A percentile compares a stretch with the other conserved stretches of the same genome.
Conservation (phyloP, 1,284 basidiomycete species). For the Waitea zeae region DNA sequence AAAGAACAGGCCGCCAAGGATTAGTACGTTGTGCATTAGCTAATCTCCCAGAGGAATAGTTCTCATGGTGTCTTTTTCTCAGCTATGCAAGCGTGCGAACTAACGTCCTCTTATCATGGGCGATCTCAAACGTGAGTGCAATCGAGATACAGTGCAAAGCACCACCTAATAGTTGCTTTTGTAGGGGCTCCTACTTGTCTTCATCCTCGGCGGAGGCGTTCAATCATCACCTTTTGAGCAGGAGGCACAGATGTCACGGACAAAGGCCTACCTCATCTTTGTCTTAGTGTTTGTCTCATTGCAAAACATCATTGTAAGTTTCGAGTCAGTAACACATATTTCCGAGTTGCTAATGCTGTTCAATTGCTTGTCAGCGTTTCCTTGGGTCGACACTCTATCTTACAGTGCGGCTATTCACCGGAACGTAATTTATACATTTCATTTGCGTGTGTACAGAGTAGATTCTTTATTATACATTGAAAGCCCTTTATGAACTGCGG, state of each 20-base stretch:
- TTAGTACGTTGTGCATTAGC: constrained; percentile 18
- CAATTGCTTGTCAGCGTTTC: constrained; percentile 26
- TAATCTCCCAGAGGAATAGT: not conserved
- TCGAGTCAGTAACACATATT: not conserved
- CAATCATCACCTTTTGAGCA: constrained; percentile 46
- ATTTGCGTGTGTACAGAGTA: too few species aligned
- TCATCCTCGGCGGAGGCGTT: constrained; percentile 55
- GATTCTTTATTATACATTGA: too few species aligned
- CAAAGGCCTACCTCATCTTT: constrained; percentile 64
- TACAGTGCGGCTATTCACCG: constrained; percentile 41
- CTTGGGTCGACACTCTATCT: constrained; percentile 47
- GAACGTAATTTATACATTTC: constrained; percentile 15
- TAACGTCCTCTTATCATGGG: constrained; percentile 77
- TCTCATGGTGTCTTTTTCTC: too few species aligned
- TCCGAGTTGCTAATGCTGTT: constrained; percentile 6
- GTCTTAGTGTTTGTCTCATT: constrained; percentile 68
- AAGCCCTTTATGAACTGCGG: too few species aligned
- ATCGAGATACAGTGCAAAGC: too few species aligned
- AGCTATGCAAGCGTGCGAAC: constrained; percentile 77
- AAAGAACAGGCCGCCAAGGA: constrained; percentile 69
- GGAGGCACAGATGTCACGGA: constrained; percentile 31
- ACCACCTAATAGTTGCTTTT: too few species aligned
- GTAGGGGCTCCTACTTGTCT: constrained; percentile 60
- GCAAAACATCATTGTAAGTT: constrained; percentile 43
- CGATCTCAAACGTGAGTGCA: constrained; percentile 68